Base-by-base conservation (phyloP, 176 grass and related monocot species). In the Musa schizocarpa region DNA sequence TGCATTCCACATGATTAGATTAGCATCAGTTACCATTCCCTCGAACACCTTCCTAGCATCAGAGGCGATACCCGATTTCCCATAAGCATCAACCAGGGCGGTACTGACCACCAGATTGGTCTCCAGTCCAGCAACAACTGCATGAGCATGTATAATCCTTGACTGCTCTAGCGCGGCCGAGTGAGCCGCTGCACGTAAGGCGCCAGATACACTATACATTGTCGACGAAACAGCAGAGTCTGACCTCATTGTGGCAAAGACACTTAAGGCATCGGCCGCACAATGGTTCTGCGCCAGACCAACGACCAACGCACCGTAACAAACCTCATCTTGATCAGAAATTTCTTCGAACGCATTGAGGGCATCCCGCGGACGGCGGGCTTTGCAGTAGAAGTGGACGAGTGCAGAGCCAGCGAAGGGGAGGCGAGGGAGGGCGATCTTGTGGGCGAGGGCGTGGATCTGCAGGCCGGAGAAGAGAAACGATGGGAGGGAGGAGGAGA, bases 1-100 rank as follows among this genome's bases (percentile, higher is more conserved):
- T 1, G 81, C 78, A 63, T 84, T 90, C 88, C 84, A 90, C 0
- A 72, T 76, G 66, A 90, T 63, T 17, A 86, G 76, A 72, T 84
- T 84, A 1, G 24, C n/a, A 54, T 22, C 26, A 1, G 9, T 66
- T 9, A 64, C 21, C 75, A 90, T 72, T 13, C 56, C 52, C 13
- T 84, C 52, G 13, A 86, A 86, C 25, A 86, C 56, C 64, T 54
- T 77, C 0, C 7, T 54, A 1, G 83, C 81, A 29, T 86, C 78
- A 11, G 74, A 56, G 24, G 77, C 55, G 27, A 76, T 53, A n/a
- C 88, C 87, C 0, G 87, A 68, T 78, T 89, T 89, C 52, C 77
- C 83, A 53, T 89, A 89, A 48, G 80, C 67, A 71, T 86, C 83
- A 8, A 89, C 55, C 22, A 89, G 68, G 0, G 80, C 77, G 0